These are phyloP conservation scores for Paecilomyces niveus DNA, from an alignment of 2,329 filamentous ascomycete genomes.

Conservation along the genomic window DNA sequence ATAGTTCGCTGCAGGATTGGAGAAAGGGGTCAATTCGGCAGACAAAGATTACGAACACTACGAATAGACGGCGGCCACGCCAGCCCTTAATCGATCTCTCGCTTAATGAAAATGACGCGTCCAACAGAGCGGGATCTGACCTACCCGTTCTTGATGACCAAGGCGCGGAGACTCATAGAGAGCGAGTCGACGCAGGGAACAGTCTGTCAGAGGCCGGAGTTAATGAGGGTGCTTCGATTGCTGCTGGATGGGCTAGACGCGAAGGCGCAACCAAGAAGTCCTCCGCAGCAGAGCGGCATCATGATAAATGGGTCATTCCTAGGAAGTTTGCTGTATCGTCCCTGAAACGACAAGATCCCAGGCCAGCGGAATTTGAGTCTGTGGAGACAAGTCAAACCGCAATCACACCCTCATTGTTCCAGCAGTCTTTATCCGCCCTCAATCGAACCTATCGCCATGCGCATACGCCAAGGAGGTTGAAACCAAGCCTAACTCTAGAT, in stretches of 20 bases:
- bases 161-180: neutral
- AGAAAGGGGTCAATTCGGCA: slow-evolving; percentile 37
- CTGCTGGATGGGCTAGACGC: slow-evolving; percentile 1
- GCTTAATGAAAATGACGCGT: slow-evolving; percentile 8
- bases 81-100: slow-evolving; percentile 16
- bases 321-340: slow-evolving; percentile 29
- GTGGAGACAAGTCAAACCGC: slow-evolving; percentile 4
- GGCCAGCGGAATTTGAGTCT: slow-evolving; percentile 26
- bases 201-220: slow-evolving; percentile 1
- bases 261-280: neutral
- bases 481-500: slow-evolving; percentile 24
- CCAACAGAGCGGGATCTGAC: slow-evolving; percentile 1
- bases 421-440: slow-evolving; percentile 24
- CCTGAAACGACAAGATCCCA: slow-evolving; percentile 23
- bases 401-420: slow-evolving; percentile 18
- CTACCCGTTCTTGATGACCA: slow-evolving; percentile 1
- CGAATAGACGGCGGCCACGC: slow-evolving; percentile 12
- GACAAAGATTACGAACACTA: slow-evolving; percentile 12
- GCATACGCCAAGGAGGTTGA: slow-evolving; percentile 7
- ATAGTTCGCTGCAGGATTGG: slow-evolving; percentile 45
- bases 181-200: neutral
- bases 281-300: slow-evolving; percentile 11
- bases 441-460: slow-evolving; percentile 22
- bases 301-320: slow-evolving; percentile 26
- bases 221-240: neutral